phyloP scores from a whole-genome alignment of 495 filamentous ascomycete species.

The Hypoxylon cercidicola region DNA sequence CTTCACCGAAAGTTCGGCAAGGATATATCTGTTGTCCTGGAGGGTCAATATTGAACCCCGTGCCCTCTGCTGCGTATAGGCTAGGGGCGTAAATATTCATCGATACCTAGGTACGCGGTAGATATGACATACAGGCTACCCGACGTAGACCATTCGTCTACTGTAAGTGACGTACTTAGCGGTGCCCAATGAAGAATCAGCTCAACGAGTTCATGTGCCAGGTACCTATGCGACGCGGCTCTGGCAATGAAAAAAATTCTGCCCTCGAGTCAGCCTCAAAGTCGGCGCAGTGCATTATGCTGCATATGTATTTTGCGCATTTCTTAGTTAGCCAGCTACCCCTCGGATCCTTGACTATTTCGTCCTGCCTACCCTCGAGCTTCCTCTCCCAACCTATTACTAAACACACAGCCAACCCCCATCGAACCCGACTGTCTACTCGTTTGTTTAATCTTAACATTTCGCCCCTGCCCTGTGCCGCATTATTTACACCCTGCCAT shows the following conservation, averaged over 20 bases:
- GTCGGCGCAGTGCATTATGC: conserved; percentile 23
- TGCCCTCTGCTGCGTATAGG: not conserved
- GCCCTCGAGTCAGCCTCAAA: conserved; percentile 40
- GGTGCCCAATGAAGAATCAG: conserved; percentile 25
- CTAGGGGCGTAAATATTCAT: not conserved
- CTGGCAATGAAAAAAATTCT: conserved; percentile 26
- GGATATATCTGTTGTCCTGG: conserved; percentile 10
- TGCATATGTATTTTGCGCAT: conserved; percentile 7
- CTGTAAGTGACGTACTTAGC: conserved; percentile 7
- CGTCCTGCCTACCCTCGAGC: conserved; percentile 22
- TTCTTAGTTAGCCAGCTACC: conserved; percentile 11
- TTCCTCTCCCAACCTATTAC: conserved; percentile 23
- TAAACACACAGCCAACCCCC: conserved; percentile 27
- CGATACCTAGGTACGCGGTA: conserved; percentile 2
- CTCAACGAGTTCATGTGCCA: conserved; percentile 29
- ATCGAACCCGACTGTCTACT: conserved; percentile 13
- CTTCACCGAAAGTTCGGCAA: conserved; percentile 28
- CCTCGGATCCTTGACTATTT: conserved; percentile 25
- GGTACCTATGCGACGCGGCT: conserved; percentile 8
- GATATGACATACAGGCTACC: conserved; percentile 5
- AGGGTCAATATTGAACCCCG: not conserved
- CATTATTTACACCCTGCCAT: conserved; percentile 19
- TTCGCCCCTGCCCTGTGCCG: conserved; percentile 23
- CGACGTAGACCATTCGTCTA: conserved; percentile 6
- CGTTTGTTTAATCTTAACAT: conserved; percentile 11